These are phyloP conservation scores for Clonostachys sp. DNA, from an alignment of 2,329 filamentous ascomycete species.

Conservation along the genomic window DNA sequence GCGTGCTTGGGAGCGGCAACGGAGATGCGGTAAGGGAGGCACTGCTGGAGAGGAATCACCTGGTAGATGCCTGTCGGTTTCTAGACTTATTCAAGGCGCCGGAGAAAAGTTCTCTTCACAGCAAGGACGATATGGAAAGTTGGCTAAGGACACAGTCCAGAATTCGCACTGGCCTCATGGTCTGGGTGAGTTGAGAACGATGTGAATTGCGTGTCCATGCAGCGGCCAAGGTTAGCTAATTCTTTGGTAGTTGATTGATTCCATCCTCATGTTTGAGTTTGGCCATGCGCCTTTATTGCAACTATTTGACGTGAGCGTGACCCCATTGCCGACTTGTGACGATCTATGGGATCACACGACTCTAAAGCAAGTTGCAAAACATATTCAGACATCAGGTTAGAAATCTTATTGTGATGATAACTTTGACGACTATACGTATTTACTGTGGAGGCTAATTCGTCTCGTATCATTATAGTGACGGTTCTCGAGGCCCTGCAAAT, in stretches of 20 bases:
- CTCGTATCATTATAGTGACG: constrained; percentile 3
- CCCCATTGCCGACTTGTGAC: constrained; percentile 4
- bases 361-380: background rate
- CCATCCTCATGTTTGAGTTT: constrained; percentile 4
- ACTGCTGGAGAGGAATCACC: background rate
- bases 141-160: constrained; percentile 2
- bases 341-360: constrained; percentile 2
- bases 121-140: background rate
- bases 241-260: constrained; percentile 5
- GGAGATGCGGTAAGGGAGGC: background rate
- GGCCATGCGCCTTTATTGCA: constrained; percentile 1
- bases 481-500: constrained; percentile 17
- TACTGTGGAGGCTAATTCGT: background rate
- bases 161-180: constrained; percentile 5
- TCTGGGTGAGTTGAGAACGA: constrained; percentile 5
- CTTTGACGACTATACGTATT: background rate
- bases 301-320: constrained; percentile 4
- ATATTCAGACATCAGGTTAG: background rate
- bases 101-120: background rate
- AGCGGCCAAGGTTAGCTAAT: background rate
- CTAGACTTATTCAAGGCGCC: background rate
- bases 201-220: background rate
- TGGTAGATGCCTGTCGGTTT: background rate
- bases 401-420: background rate
- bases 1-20: background rate